A percentile compares a stretch with the other conserved stretches of the same genome.
phyloP scores from a whole-genome alignment of 495 filamentous ascomycete genomes.

The Annulohypoxylon maeteangense region DNA sequence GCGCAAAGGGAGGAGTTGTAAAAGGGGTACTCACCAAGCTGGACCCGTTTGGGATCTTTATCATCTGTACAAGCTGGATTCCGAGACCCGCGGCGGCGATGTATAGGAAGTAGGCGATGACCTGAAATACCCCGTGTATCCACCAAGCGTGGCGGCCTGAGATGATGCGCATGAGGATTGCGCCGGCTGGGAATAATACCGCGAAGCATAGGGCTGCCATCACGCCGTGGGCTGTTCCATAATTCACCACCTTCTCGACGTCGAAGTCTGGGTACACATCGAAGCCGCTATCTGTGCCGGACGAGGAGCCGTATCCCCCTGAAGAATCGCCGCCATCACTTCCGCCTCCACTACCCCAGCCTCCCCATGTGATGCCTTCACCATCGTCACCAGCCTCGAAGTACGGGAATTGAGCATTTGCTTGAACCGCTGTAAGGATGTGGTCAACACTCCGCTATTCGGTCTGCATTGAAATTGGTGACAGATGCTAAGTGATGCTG shows the following conservation, averaged over 20 bases:
- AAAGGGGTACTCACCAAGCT: slow-evolving; percentile 44
- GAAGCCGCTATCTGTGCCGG: slow-evolving; percentile 7
- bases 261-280: slow-evolving; percentile 40
- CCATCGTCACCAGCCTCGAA: not conserved
- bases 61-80: slow-evolving; percentile 57
- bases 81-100: slow-evolving; percentile 69
- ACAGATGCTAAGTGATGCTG: not conserved
- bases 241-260: slow-evolving; percentile 28
- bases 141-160: slow-evolving; percentile 47
- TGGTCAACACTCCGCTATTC: not conserved
- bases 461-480: not conserved
- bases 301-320: slow-evolving; percentile 24
- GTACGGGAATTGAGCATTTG: slow-evolving; percentile 12
- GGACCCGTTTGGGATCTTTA: slow-evolving; percentile 40
- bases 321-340: slow-evolving; percentile 16
- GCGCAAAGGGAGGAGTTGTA: not conserved
- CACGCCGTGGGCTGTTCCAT: slow-evolving; percentile 55
- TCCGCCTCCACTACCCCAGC: not conserved
- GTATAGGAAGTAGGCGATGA: slow-evolving; percentile 60
- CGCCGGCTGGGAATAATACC: slow-evolving; percentile 65
- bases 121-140: slow-evolving; percentile 66
- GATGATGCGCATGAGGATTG: slow-evolving; percentile 63
- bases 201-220: slow-evolving; percentile 58
- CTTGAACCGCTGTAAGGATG: not conserved
- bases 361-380: not conserved